A percentile compares a stretch with the other conserved stretches of the same genome.
These are phyloP conservation scores for Magnaporthales sp. DNA, from an alignment of 2,329 filamentous ascomycete genomes.

Conservation along the genomic window DNA sequence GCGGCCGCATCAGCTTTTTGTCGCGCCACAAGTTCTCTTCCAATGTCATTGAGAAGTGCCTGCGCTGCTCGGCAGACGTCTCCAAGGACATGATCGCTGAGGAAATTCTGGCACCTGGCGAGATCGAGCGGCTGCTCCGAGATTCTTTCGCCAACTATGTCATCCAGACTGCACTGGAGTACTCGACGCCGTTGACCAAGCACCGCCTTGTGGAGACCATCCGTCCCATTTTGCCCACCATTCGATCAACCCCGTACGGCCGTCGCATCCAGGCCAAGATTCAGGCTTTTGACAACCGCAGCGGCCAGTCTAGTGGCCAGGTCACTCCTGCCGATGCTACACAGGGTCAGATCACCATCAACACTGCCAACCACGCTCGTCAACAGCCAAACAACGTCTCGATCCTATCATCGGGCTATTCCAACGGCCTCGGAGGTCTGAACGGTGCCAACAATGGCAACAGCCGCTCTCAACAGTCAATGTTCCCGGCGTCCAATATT, in stretches of 20 bases:
- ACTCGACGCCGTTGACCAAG: slow-evolving; percentile 66
- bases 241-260: slow-evolving; percentile 87
- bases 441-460: slow-evolving; percentile 14
- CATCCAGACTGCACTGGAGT: slow-evolving; percentile 90
- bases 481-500: slow-evolving; percentile 17
- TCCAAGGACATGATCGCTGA: slow-evolving; percentile 76
- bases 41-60: slow-evolving; percentile 94
- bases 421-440: slow-evolving; percentile 19
- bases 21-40: slow-evolving; percentile 99
- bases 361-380: slow-evolving; percentile 30
- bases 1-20: slow-evolving; percentile 57
- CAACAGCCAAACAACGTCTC: slow-evolving; percentile 29
- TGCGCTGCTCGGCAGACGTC: slow-evolving; percentile 68
- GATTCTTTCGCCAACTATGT: slow-evolving; percentile 98
- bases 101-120: slow-evolving; percentile 64
- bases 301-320: slow-evolving; percentile 35
- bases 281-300: slow-evolving; percentile 43
- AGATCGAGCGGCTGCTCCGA: slow-evolving; percentile 81
- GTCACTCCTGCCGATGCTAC: slow-evolving; percentile 43
- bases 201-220: slow-evolving; percentile 72
- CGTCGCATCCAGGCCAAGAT: slow-evolving; percentile 92
- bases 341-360: slow-evolving; percentile 44
- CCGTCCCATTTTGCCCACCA: slow-evolving; percentile 72
- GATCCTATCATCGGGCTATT: slow-evolving; percentile 23
- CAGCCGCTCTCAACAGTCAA: slow-evolving; percentile 28